phyloP scores from a whole-genome alignment of 805 yeast species.

The Kodamaea hsintzibuensis region DNA sequence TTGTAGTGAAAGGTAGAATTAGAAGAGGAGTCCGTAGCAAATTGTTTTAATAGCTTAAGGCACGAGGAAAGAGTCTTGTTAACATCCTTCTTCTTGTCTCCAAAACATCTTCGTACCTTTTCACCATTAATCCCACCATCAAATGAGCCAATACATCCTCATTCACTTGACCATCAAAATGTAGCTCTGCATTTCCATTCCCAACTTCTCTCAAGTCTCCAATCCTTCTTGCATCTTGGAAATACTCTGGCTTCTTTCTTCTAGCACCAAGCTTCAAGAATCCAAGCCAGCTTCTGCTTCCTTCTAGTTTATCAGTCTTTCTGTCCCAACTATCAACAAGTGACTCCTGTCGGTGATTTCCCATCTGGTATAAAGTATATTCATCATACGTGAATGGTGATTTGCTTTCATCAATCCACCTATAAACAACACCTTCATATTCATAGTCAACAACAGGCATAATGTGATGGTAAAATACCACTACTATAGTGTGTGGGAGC shows the following conservation, averaged over 20 bases:
- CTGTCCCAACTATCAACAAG: conserved; percentile 3
- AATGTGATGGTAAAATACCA: conserved; percentile 1
- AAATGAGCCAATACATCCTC: conserved; percentile 1
- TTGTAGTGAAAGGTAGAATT: neutral
- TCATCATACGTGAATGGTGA: conserved; percentile 3
- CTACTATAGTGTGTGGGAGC: neutral
- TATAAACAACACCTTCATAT: conserved; percentile 2
- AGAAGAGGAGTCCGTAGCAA: neutral
- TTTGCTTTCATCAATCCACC: conserved; percentile 3
- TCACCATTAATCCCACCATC: conserved; percentile 2
- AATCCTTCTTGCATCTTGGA: conserved; percentile 2
- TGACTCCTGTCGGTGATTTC: neutral
- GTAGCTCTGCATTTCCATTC: neutral
- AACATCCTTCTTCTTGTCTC: neutral
- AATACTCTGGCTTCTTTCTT: conserved; percentile 1
- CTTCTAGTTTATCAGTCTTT: neutral
- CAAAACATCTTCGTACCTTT: conserved; percentile 2
- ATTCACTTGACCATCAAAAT: neutral
- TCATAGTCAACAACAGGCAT: conserved; percentile 4
- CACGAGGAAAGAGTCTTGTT: neutral
- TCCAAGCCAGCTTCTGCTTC: neutral
- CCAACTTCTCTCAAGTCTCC: conserved; percentile 4
- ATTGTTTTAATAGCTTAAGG: neutral
- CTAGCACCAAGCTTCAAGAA: conserved; percentile 2
- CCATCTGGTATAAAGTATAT: neutral